A percentile compares a stretch with the other conserved stretches of the same genome.
phyloP scores from a whole-genome alignment of 2,329 filamentous ascomycete genomes.

The Ascosphaera apis region DNA sequence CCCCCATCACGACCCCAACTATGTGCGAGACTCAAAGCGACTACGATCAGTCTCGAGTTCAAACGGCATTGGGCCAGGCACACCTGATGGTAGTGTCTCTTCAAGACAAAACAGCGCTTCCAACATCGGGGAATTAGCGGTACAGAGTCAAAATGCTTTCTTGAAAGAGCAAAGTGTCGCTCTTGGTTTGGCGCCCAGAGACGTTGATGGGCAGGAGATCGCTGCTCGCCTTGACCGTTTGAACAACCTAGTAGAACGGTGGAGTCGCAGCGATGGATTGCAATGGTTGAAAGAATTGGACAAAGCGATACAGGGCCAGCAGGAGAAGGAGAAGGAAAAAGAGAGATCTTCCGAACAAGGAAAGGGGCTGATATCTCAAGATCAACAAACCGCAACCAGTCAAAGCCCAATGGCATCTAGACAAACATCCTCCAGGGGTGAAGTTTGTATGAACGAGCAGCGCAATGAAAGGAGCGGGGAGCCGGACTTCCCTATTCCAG shows the following conservation, averaged over 20 bases:
- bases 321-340: background rate
- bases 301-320: constrained; percentile 2
- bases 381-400: background rate
- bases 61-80: background rate
- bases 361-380: background rate
- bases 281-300: constrained; percentile 6
- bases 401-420: background rate
- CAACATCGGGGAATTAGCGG: background rate
- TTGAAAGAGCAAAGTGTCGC: background rate
- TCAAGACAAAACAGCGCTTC: background rate
- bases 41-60: background rate
- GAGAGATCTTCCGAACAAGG: constrained; percentile 1
- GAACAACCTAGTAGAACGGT: constrained; percentile 21
- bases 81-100: background rate
- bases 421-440: background rate
- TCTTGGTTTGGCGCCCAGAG: constrained; percentile 1
- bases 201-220: constrained; percentile 15
- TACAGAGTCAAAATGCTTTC: background rate
- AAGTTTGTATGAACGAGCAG: background rate
- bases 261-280: constrained; percentile 15
- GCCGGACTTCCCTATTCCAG: constrained; percentile 19
- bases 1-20: background rate
- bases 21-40: background rate
- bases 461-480: background rate
- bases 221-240: constrained; percentile 21